Evolutionary conservation across 192 early-diverging fungal genomes (phyloP).

Genomic region (Coemansia sp.): DNA sequence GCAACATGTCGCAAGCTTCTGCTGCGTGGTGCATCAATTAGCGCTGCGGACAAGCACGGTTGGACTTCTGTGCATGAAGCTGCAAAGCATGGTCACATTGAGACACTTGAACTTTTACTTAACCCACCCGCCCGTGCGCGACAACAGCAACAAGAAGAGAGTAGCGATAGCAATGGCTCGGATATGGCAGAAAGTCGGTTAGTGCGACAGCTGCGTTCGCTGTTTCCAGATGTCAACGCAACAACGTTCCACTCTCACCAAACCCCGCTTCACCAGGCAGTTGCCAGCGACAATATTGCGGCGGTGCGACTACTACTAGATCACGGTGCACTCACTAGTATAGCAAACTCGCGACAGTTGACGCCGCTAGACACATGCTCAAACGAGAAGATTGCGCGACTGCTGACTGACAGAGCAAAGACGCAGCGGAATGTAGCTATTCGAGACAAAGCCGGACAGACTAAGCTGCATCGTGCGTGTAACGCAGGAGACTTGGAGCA

Average conservation of each 20-base stretch:
- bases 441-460: slow-evolving; percentile 63
- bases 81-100: slow-evolving; percentile 23
- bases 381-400: slow-evolving; percentile 38
- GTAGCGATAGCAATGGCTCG: slow-evolving; percentile 7
- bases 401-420: slow-evolving; percentile 43
- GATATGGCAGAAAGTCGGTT: slow-evolving; percentile 20
- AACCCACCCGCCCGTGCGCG: slow-evolving; percentile 27
- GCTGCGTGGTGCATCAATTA: slow-evolving; percentile 35
- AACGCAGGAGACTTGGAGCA: slow-evolving; percentile 57
- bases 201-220: slow-evolving; percentile 33
- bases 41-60: slow-evolving; percentile 29
- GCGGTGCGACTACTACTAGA: slow-evolving; percentile 37
- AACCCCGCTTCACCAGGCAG: slow-evolving; percentile 47
- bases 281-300: slow-evolving; percentile 23
- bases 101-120: slow-evolving; percentile 35
- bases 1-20: slow-evolving; percentile 37
- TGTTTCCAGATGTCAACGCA: slow-evolving; percentile 40
- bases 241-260: slow-evolving; percentile 20
- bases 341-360: slow-evolving; percentile 37
- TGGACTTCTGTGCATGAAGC: slow-evolving; percentile 49
- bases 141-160: slow-evolving; percentile 6
- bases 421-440: slow-evolving; percentile 23
- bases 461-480: slow-evolving; percentile 65
- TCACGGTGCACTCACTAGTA: slow-evolving; percentile 30
- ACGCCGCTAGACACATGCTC: slow-evolving; percentile 49